Evolutionary conservation across 192 early-diverging fungal genomes (phyloP).

Genomic region (Coemansia brasiliensis): DNA sequence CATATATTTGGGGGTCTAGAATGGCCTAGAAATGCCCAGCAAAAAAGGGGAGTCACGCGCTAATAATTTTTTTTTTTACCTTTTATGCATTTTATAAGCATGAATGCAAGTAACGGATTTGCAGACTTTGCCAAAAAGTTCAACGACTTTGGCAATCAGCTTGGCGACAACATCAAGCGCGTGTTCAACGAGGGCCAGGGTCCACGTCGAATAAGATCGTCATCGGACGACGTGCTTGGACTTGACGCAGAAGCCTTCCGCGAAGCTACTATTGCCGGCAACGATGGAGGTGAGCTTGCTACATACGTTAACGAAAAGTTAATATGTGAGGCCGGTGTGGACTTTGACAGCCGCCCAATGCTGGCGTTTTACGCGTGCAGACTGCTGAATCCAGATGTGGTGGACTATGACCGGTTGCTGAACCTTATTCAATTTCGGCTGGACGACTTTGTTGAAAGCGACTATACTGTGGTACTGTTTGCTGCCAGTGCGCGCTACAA

Average conservation of each 20-base stretch:
- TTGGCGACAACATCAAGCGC: conserved; percentile 49
- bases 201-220: conserved; percentile 21
- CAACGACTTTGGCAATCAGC: conserved; percentile 47
- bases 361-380: conserved; percentile 81
- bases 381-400: conserved; percentile 78
- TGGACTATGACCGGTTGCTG: conserved; percentile 83
- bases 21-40: not conserved
- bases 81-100: conserved; percentile 4
- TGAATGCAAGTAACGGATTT: conserved; percentile 33
- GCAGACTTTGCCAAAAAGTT: conserved; percentile 53
- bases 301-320: conserved; percentile 55
- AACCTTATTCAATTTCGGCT: conserved; percentile 63
- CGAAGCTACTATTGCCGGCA: conserved; percentile 53
- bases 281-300: conserved; percentile 56
- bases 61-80: not conserved
- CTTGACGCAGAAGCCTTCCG: conserved; percentile 53
- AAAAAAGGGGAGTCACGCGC: not conserved
- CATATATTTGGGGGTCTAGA: not conserved
- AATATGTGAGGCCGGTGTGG: conserved; percentile 66
- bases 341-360: conserved; percentile 80
- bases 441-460: conserved; percentile 84
- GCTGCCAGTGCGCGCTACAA: conserved; percentile 73
- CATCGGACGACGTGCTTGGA: conserved; percentile 53
- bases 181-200: conserved; percentile 37
- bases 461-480: conserved; percentile 89